phyloP scores from a whole-genome alignment of 306 rosid species.

The Castanopsis chinensis region DNA sequence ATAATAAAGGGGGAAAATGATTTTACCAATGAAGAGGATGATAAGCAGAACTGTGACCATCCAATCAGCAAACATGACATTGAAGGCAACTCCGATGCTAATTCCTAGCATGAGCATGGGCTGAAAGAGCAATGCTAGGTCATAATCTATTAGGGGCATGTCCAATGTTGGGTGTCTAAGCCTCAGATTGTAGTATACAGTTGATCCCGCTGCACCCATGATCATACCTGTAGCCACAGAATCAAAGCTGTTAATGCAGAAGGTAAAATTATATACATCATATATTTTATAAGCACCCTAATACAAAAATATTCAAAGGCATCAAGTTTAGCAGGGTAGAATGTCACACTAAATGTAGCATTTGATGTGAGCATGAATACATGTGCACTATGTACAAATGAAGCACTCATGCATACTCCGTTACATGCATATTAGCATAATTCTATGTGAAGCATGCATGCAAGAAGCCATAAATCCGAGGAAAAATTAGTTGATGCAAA shows the following conservation, averaged over 20 bases:
- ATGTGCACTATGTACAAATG: neutral
- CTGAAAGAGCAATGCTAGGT: slow-evolving; percentile 68
- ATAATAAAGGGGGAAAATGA: neutral
- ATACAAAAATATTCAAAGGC: neutral
- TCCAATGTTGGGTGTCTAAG: slow-evolving; percentile 76
- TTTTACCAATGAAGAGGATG: slow-evolving; percentile 61
- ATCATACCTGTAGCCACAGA: slow-evolving; percentile 63
- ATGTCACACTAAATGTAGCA: neutral
- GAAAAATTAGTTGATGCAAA: neutral
- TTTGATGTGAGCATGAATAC: neutral
- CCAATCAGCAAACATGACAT: slow-evolving; percentile 85
- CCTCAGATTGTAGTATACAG: slow-evolving; percentile 65
- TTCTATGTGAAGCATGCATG: neutral
- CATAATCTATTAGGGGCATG: slow-evolving; percentile 67
- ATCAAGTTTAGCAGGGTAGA: neutral
- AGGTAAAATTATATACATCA: neutral
- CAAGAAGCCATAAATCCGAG: neutral
- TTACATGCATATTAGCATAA: neutral
- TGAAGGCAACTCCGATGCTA: slow-evolving; percentile 79
- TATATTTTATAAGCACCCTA: neutral
- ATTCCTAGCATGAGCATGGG: slow-evolving; percentile 83
- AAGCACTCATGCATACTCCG: neutral
- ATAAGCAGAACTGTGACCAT: slow-evolving; percentile 78
- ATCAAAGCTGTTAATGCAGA: neutral
- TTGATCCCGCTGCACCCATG: slow-evolving; percentile 84